These are phyloP conservation scores for Melaleuca quinquenervia DNA, from an alignment of 345 rosid genomes.

Conservation along the genomic window DNA sequence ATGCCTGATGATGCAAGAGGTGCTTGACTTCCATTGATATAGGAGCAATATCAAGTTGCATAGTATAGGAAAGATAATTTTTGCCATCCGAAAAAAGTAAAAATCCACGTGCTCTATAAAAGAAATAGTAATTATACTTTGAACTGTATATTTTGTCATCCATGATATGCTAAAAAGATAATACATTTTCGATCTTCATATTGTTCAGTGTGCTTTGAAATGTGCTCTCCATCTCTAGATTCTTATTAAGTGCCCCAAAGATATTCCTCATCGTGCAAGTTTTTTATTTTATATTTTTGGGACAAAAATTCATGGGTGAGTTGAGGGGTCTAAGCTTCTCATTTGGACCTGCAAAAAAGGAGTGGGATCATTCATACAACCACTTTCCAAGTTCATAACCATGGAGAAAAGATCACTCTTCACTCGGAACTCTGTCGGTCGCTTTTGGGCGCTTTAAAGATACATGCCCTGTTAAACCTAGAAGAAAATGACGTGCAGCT, in stretches of 20 bases:
- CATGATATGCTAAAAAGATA: background rate
- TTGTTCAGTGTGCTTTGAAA: background rate
- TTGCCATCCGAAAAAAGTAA: background rate
- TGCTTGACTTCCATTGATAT: background rate
- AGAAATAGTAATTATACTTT: background rate
- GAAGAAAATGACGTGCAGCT: background rate
- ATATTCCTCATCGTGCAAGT: background rate
- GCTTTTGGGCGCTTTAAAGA: background rate
- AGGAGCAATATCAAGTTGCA: accelerated
- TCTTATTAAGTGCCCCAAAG: background rate
- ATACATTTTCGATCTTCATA: background rate
- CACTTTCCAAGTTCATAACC: background rate
- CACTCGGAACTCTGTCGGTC: background rate
- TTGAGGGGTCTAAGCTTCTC: background rate
- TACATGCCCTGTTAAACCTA: background rate
- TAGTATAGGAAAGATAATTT: background rate
- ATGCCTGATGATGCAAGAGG: background rate
- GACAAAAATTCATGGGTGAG: background rate
- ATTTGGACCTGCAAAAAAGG: background rate
- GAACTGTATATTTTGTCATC: background rate
- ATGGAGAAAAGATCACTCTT: background rate
- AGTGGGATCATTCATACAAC: background rate
- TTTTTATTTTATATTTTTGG: background rate
- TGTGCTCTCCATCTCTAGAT: background rate
- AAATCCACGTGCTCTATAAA: background rate